These are phyloP conservation scores for Citrus unshiu DNA, from an alignment of 345 rosid species.

Conservation along the genomic window DNA sequence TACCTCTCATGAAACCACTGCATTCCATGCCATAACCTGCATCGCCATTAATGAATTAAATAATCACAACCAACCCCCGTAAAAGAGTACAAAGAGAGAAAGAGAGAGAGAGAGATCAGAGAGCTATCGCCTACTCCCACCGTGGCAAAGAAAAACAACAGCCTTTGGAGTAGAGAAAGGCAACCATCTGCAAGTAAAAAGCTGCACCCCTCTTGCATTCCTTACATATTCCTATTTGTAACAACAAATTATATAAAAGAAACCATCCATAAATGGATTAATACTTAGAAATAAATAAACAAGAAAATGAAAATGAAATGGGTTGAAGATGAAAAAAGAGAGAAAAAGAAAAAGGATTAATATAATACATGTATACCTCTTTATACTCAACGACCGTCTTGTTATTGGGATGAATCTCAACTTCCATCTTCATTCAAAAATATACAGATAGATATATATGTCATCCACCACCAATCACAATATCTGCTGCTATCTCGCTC, in stretches of 20 bases:
- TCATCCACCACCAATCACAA: not conserved
- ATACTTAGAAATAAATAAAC: too few species aligned
- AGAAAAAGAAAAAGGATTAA: not conserved
- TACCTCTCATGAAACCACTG: slow-evolving; percentile 95
- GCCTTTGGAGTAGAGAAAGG: slow-evolving; percentile 72
- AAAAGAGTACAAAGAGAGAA: not conserved
- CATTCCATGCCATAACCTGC: slow-evolving; percentile 99
- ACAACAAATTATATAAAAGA: not conserved
- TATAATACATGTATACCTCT: slow-evolving; percentile 30
- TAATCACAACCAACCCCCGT: slow-evolving; percentile 11
- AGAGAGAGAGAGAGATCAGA: not conserved
- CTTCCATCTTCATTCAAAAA: slow-evolving; percentile 25
- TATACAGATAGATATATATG: not conserved
- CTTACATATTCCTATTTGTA: slow-evolving; percentile 47
- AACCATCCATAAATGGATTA: not conserved
- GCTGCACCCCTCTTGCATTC: slow-evolving; percentile 73
- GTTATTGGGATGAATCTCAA: slow-evolving; percentile 10
- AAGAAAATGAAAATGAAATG: not conserved
- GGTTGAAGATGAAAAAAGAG: not conserved
- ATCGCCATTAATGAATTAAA: slow-evolving; percentile 31
- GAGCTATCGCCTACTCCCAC: slow-evolving; percentile 20
- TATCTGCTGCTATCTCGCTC: not conserved
- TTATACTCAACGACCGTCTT: slow-evolving; percentile 38
- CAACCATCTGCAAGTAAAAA: slow-evolving; percentile 87
- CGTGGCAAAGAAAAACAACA: slow-evolving; percentile 93